A percentile compares a stretch with the other conserved stretches of the same genome.
Conservation (phyloP, 2,329 filamentous ascomycete species). For the Botrytis squamosa region DNA sequence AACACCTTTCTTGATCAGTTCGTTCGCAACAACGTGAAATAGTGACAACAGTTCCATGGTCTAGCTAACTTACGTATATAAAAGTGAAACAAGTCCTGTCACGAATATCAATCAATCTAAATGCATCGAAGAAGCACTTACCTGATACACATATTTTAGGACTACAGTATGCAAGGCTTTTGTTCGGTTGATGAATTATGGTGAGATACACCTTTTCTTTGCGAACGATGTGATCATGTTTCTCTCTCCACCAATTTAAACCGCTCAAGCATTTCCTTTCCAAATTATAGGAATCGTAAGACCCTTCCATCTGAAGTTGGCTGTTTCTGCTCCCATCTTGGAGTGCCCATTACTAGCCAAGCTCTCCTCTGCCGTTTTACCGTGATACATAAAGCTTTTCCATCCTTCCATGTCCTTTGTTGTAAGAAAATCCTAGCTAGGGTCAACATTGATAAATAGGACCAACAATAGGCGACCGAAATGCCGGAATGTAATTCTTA, state of each 20-base stretch:
- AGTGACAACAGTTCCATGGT: neutral
- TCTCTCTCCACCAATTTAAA: neutral
- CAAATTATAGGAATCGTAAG: neutral
- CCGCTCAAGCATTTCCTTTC: neutral
- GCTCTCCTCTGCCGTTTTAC: neutral
- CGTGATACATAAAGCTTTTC: neutral
- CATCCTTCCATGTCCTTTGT: neutral
- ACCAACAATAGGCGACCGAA: neutral
- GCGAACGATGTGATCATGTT: neutral
- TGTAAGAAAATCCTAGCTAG: neutral
- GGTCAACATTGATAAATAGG: slow-evolving; percentile 1
- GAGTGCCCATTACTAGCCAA: neutral
- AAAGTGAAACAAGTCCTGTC: neutral
- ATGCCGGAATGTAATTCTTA: neutral
- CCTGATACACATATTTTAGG: neutral
- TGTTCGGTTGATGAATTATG: neutral
- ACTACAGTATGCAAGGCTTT: neutral
- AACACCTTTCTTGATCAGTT: neutral
- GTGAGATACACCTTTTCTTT: neutral
- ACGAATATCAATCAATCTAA: neutral
- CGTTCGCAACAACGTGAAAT: neutral
- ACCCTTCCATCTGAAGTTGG: neutral
- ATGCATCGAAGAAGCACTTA: neutral
- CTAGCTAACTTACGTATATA: neutral
- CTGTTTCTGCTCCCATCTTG: neutral